phyloP scores from a whole-genome alignment of 345 rosid genomes.

The Salix purpurea region DNA sequence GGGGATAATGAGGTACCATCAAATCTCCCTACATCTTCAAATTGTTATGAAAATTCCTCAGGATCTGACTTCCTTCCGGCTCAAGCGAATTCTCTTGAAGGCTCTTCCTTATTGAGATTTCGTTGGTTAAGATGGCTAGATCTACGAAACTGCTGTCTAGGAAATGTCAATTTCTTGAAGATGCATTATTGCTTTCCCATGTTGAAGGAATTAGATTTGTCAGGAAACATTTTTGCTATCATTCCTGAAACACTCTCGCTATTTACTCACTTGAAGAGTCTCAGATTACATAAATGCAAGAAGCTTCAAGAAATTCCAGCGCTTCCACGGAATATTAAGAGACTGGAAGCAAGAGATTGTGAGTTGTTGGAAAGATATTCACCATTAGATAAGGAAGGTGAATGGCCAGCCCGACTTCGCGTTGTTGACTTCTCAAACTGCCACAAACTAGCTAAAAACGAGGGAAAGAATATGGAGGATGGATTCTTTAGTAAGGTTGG shows the following conservation, averaged over 20 bases:
- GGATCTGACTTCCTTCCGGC: too few species aligned
- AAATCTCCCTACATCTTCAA: too few species aligned
- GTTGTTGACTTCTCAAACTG: slow-evolving; percentile 21
- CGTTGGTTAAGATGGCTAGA: slow-evolving; percentile 2
- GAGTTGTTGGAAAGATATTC: slow-evolving; percentile 12
- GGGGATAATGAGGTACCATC: too few species aligned
- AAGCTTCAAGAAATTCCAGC: slow-evolving; percentile 16
- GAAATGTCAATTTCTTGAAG: slow-evolving; percentile 8
- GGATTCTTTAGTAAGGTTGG: slow-evolving; percentile 7
- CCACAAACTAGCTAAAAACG: slow-evolving; percentile 8
- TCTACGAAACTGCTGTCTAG: slow-evolving; percentile 4
- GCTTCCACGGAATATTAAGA: slow-evolving; percentile 14
- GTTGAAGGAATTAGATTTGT: slow-evolving; percentile 12
- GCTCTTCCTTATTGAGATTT: neutral
- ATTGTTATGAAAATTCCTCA: too few species aligned
- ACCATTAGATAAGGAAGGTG: neutral
- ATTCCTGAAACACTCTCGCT: slow-evolving; percentile 9
- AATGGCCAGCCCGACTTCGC: slow-evolving; percentile 1
- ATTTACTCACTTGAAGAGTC: slow-evolving; percentile 5
- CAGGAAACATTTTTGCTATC: slow-evolving; percentile 7
- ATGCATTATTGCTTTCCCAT: slow-evolving; percentile 2
- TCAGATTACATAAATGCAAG: slow-evolving; percentile 11
- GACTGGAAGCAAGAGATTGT: slow-evolving; percentile 15
- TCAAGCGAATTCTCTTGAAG: neutral
- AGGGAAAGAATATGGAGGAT: neutral